phyloP scores from a whole-genome alignment of 2,329 filamentous ascomycete species.

The Podosphaera xanthii region DNA sequence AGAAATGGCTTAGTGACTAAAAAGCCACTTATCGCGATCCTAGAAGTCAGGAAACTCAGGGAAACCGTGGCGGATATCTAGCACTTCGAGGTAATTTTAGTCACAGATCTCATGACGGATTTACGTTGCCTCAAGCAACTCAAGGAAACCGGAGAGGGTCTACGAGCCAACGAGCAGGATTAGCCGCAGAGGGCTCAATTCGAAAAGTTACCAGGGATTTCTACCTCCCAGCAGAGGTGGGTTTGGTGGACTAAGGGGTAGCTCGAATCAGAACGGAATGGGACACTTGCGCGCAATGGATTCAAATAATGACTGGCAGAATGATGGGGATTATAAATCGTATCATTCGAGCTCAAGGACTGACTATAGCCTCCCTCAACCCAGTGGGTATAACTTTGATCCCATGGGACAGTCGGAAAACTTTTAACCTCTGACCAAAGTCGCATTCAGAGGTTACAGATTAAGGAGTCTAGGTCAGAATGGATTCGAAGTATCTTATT shows the following conservation, averaged over 20 bases:
- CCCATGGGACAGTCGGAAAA: neutral
- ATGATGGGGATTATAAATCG: neutral
- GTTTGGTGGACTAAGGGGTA: no score
- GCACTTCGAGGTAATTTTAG: no score
- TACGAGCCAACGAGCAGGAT: neutral
- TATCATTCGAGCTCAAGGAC: neutral
- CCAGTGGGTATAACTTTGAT: neutral
- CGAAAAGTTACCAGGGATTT: neutral
- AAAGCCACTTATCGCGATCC: neutral
- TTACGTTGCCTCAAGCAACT: neutral
- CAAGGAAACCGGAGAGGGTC: neutral
- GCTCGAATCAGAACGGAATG: neutral
- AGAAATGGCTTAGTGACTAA: neutral
- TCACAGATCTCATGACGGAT: no score
- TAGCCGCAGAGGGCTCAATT: neutral
- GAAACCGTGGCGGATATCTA: neutral
- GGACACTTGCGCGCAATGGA: neutral
- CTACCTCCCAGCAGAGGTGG: neutral
- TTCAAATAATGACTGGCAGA: neutral
- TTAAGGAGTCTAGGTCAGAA: no score
- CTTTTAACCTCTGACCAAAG: neutral
- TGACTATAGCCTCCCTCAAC: neutral
- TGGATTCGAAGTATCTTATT: neutral
- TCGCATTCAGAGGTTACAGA: neutral
- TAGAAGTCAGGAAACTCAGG: neutral